Evolutionary conservation across 129 eudicot species (phyloP).

Genomic region (Lonicera japonica): DNA sequence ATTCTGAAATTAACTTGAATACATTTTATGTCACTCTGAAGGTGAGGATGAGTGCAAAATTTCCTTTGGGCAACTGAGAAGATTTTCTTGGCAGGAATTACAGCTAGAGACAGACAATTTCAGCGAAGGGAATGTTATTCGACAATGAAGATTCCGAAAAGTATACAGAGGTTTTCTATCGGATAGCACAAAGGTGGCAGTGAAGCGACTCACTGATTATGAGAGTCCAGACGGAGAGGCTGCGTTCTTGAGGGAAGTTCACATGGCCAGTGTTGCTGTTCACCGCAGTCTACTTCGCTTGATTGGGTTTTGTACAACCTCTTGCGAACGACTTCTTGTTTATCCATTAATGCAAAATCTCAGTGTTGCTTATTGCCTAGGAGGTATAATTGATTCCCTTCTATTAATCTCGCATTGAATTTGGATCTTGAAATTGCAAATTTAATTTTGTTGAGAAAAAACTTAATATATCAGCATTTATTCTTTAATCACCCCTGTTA

Average conservation of each 20-base stretch:
- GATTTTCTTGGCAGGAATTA: conserved; percentile 87
- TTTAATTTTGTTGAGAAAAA: too few relatives aligned
- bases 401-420: too few relatives aligned
- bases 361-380: conserved; percentile 75
- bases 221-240: conserved; percentile 91
- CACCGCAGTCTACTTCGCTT: conserved; percentile 74
- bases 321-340: conserved; percentile 75
- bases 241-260: conserved; percentile 82
- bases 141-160: conserved; percentile 89
- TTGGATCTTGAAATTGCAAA: too few relatives aligned
- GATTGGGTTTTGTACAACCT: conserved; percentile 73
- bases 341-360: conserved; percentile 86
- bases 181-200: conserved; percentile 75
- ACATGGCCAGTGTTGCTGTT: conserved; percentile 91
- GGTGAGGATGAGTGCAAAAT: conserved; percentile 73
- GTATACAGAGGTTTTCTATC: conserved; percentile 71
- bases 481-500: too few relatives aligned
- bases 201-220: conserved; percentile 71
- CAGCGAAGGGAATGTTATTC: conserved; percentile 63
- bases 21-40: too few relatives aligned
- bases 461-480: too few relatives aligned
- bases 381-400: conserved; percentile 42
- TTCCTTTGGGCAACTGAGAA: conserved; percentile 76
- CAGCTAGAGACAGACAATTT: conserved; percentile 85
- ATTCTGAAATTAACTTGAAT: too few relatives aligned